These are phyloP conservation scores for Suillus decipiens DNA, from an alignment of 768 basidiomycete genomes.

Conservation along the genomic window DNA sequence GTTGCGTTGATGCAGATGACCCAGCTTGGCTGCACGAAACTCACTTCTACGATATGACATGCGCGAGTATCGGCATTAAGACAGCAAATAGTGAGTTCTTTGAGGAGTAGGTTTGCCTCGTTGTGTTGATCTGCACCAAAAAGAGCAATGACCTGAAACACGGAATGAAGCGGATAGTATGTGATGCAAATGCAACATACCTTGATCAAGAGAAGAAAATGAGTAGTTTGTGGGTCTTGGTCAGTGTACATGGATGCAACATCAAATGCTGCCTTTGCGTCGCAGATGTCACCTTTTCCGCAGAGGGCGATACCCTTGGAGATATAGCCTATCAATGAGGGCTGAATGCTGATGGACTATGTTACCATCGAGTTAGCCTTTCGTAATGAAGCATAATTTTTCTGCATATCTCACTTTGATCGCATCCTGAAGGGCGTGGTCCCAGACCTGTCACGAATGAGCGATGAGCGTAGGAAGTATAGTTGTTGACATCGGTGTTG, in stretches of 20 bases:
- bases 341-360: neutral
- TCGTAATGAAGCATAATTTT: neutral
- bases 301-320: neutral
- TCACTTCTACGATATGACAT: neutral
- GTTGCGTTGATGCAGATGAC: too few relatives aligned
- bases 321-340: neutral
- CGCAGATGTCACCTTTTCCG: neutral
- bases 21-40: neutral
- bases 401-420: too few relatives aligned
- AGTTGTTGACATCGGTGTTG: too few relatives aligned
- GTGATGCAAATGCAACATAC: neutral
- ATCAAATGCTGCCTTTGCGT: neutral
- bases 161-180: neutral
- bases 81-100: neutral
- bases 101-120: neutral
- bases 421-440: too few relatives aligned
- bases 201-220: neutral
- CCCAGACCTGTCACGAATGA: neutral
- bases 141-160: neutral
- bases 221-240: neutral
- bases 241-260: neutral
- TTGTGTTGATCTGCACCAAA: neutral
- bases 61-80: neutral
- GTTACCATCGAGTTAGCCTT: neutral
- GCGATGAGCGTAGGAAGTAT: neutral